Percentiles rank a stretch among this genome's conserved stretches.
Conservation (phyloP, 257 asterid species). For the Solanum medicagineum region DNA sequence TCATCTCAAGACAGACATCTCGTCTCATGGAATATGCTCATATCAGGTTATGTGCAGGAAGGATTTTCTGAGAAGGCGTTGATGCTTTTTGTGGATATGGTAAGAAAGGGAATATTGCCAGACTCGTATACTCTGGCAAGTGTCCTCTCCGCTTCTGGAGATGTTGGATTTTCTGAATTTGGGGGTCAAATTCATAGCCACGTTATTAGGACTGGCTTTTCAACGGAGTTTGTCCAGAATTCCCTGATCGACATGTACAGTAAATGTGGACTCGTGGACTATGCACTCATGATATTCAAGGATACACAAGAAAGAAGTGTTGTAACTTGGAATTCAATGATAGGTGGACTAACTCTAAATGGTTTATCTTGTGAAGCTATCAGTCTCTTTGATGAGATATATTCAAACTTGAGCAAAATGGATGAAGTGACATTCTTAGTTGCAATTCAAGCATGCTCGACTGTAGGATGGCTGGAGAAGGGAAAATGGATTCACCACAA, state of each 20-base stretch:
- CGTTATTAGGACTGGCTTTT: conserved; percentile 32
- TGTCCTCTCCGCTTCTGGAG: conserved; percentile 66
- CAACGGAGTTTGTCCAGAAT: conserved; percentile 58
- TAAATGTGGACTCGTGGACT: conserved; percentile 43
- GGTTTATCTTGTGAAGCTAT: conserved; percentile 54
- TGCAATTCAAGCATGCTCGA: conserved; percentile 72
- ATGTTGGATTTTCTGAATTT: conserved; percentile 26
- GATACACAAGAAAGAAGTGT: conserved; percentile 22
- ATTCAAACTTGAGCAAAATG: conserved; percentile 23
- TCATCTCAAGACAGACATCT: conserved; percentile 28
- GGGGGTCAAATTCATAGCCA: conserved; percentile 66
- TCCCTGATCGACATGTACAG: conserved; percentile 75
- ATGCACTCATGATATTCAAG: conserved; percentile 38
- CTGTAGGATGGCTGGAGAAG: conserved; percentile 45
- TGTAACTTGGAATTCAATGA: conserved; percentile 79
- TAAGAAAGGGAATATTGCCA: conserved; percentile 33
- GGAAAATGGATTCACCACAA: conserved; percentile 86
- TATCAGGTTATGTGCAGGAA: conserved; percentile 60
- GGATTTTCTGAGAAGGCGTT: conserved; percentile 47
- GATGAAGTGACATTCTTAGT: conserved; percentile 71
- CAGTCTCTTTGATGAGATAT: conserved; percentile 46
- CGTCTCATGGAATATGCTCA: conserved; percentile 79
- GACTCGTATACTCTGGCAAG: conserved; percentile 70
- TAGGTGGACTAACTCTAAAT: conserved; percentile 64
- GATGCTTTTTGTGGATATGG: conserved; percentile 53